phyloP scores from a whole-genome alignment of 768 basidiomycete species.

The Amanita rimosa region DNA sequence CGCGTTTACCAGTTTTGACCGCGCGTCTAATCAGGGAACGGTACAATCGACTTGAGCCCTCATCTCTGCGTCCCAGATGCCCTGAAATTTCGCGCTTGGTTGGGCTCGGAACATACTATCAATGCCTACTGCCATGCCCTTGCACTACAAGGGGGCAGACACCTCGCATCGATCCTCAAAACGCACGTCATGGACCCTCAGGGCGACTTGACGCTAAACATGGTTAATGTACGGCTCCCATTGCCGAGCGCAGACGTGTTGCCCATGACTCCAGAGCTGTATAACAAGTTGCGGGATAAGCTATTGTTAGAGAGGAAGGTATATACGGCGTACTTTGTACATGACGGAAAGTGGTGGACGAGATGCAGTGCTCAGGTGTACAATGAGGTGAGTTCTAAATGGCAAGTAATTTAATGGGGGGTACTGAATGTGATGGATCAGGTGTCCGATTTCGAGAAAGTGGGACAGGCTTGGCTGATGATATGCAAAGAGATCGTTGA shows the following conservation, averaged over 20 bases:
- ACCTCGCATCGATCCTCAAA: slow-evolving; percentile 46
- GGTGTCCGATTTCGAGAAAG: slow-evolving; percentile 31
- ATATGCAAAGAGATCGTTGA: slow-evolving; percentile 22
- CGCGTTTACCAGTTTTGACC: background rate
- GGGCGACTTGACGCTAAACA: slow-evolving; percentile 51
- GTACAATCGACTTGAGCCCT: slow-evolving; percentile 46
- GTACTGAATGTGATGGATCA: slow-evolving; percentile 9
- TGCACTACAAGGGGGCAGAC: slow-evolving; percentile 54
- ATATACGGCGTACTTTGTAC: slow-evolving; percentile 21
- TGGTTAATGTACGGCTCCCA: slow-evolving; percentile 38
- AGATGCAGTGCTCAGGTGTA: slow-evolving; percentile 29
- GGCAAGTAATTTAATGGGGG: background rate
- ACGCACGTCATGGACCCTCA: slow-evolving; percentile 49
- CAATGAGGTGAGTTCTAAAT: slow-evolving; percentile 19
- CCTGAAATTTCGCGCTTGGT: slow-evolving; percentile 56
- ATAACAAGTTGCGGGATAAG: slow-evolving; percentile 15
- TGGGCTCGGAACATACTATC: slow-evolving; percentile 71
- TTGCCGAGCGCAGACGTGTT: slow-evolving; percentile 14
- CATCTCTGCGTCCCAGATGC: slow-evolving; percentile 48
- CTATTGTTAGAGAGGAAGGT: slow-evolving; percentile 19
- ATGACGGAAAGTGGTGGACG: slow-evolving; percentile 28
- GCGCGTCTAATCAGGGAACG: slow-evolving; percentile 39
- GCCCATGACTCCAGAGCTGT: slow-evolving; percentile 10
- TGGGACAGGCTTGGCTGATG: slow-evolving; percentile 23
- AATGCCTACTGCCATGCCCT: slow-evolving; percentile 58